Percentiles rank a stretch among this genome's conserved stretches.
These are phyloP conservation scores for Dentipellis sp. DNA, from an alignment of 768 basidiomycete species.

Conservation along the genomic window DNA sequence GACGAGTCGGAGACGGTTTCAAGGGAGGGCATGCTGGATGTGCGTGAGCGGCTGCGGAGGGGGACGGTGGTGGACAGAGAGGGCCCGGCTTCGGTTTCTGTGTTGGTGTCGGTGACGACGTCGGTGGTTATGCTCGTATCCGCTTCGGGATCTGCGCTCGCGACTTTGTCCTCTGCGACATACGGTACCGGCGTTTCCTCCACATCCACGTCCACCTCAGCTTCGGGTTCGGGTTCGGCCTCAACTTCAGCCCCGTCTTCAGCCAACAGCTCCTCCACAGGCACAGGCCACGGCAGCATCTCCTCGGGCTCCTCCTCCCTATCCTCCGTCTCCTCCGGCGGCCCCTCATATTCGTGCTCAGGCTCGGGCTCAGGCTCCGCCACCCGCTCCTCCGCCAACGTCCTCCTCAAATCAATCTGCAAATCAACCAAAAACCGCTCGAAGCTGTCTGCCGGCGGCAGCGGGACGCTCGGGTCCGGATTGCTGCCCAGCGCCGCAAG, in stretches of 20 bases:
- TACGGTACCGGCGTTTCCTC: no score
- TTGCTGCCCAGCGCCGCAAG: background rate
- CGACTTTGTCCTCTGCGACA: no score
- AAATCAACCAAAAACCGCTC: conserved; percentile 75
- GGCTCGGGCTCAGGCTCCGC: background rate
- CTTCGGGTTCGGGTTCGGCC: no score
- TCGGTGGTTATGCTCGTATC: no score
- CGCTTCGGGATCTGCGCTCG: no score
- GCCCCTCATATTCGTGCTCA: no score
- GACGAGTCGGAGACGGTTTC: conserved; percentile 27
- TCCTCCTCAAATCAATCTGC: conserved; percentile 61
- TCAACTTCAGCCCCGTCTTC: background rate
- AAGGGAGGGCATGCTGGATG: conserved; percentile 23
- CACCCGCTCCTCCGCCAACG: conserved; percentile 35
- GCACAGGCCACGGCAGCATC: background rate
- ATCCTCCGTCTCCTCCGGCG: no score
- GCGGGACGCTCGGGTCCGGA: conserved; percentile 10
- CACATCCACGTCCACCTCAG: no score
- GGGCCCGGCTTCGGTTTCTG: no score
- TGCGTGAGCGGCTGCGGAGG: background rate
- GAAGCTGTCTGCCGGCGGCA: conserved; percentile 58
- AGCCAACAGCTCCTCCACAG: background rate
- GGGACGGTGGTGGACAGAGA: background rate
- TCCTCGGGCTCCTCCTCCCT: background rate
- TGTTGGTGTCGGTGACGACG: no score